A percentile compares a stretch with the other conserved stretches of the same genome.
phyloP scores from a whole-genome alignment of 371 early-diverging fungal species.

The Apophysomyces elegans region DNA sequence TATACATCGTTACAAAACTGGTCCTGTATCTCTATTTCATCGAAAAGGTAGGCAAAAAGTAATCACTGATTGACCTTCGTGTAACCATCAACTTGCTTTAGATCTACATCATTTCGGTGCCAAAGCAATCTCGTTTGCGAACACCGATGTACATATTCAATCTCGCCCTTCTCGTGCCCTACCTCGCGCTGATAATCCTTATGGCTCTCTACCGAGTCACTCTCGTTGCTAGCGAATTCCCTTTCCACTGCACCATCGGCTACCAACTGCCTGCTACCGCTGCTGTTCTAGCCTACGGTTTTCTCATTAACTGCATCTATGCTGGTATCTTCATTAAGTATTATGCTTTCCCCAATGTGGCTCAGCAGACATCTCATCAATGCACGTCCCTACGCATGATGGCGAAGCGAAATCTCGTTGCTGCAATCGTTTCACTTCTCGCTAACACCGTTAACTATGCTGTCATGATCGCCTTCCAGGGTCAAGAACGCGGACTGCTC shows the following conservation, averaged over 20 bases:
- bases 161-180: constrained; percentile 38
- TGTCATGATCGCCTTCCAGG: constrained; percentile 38
- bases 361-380: constrained; percentile 29
- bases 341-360: constrained; percentile 30
- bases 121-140: constrained; percentile 22
- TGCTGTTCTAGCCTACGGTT: constrained; percentile 41
- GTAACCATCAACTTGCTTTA: constrained; percentile 8
- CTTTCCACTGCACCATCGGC: constrained; percentile 45
- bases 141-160: constrained; percentile 40
- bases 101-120: constrained; percentile 33
- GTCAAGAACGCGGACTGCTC: constrained; percentile 33
- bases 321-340: constrained; percentile 43
- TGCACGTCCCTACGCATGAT: constrained; percentile 37
- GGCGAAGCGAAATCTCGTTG: constrained; percentile 45
- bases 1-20: constrained; percentile 42
- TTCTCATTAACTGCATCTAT: constrained; percentile 43
- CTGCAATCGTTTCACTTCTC: constrained; percentile 38
- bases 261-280: constrained; percentile 41
- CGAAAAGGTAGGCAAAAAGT: constrained; percentile 56
- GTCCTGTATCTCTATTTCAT: constrained; percentile 49
- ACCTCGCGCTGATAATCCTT: constrained; percentile 37
- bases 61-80: background rate
- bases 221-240: constrained; percentile 26
- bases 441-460: constrained; percentile 39
- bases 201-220: constrained; percentile 40